Base-by-base conservation (phyloP, 441 rosid species). In the Brassica hybrid region DNA sequence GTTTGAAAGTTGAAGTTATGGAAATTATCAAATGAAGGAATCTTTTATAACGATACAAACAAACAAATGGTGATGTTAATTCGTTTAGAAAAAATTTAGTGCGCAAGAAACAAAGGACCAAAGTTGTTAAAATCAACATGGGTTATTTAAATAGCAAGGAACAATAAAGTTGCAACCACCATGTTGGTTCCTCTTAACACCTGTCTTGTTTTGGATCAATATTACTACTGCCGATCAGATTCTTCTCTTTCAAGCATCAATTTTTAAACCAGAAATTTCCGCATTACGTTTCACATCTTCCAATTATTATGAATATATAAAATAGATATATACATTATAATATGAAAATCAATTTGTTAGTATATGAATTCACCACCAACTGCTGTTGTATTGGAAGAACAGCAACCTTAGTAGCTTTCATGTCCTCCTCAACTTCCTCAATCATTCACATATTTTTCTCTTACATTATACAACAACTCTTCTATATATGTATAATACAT, bases 381-480 rank as follows among this genome's bases (percentile, higher is more conserved):
- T 74, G 75, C 54, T 64, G 57, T 69, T 79, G 78, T 63, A 68
- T 52, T 74, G 65, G 48, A n/a, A 77, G 79, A 65, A 75, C 73
- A 52, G 60, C 63, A 70, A 64, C 75, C 78, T 73, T 66, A 62
- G 82, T 78, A 63, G 84, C 73, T 82, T 34, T 70, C 70, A 18
- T 73, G 87, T 86, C 84, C 9, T 12, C 73, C 70, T 84, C 89
- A 81, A 63, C 79, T 36, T 77, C 65, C 72, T 69, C 83, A 75
- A 77, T 73, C 69, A 50, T 56, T 69, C 63, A 14, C 69, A 18
- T 78, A 32, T 21, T 75, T 82, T 38, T 64, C 30, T 17, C 16
- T 14, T 17, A 11, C 78, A 72, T 36, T 72, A 72, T 14, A 18
- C 65, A 52, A 50, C 2, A 65, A 57, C 23, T 61, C 67, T 21